Percentiles rank a stretch among this genome's conserved stretches.
These are phyloP conservation scores for Daldinia loculata DNA, from an alignment of 495 filamentous ascomycete genomes.

Conservation along the genomic window DNA sequence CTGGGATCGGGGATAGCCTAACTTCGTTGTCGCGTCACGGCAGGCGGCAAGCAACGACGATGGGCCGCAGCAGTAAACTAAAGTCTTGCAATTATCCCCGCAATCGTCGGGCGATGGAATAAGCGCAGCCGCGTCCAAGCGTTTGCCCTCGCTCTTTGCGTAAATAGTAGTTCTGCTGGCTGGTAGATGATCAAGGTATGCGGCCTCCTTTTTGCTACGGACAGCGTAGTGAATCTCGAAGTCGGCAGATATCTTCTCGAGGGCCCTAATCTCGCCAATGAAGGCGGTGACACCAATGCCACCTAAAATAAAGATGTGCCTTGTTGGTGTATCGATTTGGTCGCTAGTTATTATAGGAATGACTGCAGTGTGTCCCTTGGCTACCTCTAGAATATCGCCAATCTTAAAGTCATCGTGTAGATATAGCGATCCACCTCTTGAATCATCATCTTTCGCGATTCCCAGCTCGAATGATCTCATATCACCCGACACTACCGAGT, in stretches of 20 bases:
- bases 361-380: constrained; percentile 36
- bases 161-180: constrained; percentile 32
- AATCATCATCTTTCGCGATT: constrained; percentile 49
- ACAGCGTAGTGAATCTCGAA: constrained; percentile 53
- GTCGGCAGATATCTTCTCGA: constrained; percentile 40
- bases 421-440: constrained; percentile 51
- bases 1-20: constrained; percentile 40
- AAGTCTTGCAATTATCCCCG: constrained; percentile 3
- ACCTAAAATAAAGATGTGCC: constrained; percentile 52
- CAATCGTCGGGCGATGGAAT: constrained; percentile 30
- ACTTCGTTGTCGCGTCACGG: constrained; percentile 26
- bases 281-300: constrained; percentile 57
- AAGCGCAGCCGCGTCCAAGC: constrained; percentile 26
- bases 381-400: constrained; percentile 59
- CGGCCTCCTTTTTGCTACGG: constrained; percentile 46
- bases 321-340: constrained; percentile 24
- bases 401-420: constrained; percentile 45
- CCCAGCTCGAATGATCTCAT: constrained; percentile 49
- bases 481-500: constrained; percentile 52
- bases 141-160: constrained; percentile 35
- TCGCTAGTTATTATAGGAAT: constrained; percentile 19
- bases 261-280: constrained; percentile 38
- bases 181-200: constrained; percentile 44
- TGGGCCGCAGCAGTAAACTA: constrained; percentile 45
- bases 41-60: constrained; percentile 35